Evolutionary conservation across 2,329 filamentous ascomycete species (phyloP).

Genomic region (Mycosphaerelloides madeirae): DNA sequence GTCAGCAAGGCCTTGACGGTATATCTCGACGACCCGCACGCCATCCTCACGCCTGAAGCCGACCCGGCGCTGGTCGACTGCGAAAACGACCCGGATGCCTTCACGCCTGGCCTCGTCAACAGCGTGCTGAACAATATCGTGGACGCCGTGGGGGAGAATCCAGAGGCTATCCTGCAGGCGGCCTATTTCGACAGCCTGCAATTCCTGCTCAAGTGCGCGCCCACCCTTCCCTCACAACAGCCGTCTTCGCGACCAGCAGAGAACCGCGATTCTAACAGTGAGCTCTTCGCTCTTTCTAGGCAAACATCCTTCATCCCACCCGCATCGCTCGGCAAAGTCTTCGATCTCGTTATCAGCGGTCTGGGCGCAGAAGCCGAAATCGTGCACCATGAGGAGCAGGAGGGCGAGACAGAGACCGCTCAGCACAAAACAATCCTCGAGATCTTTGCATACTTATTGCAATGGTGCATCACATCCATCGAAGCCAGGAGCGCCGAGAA

Average conservation of each 20-base stretch:
- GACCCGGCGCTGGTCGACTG: slow-evolving; percentile 79
- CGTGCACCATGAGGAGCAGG: slow-evolving; percentile 84
- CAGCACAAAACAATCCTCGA: slow-evolving; percentile 91
- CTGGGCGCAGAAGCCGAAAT: slow-evolving; percentile 69
- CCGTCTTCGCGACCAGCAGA: slow-evolving; percentile 25
- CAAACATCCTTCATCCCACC: slow-evolving; percentile 74
- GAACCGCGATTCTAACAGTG: slow-evolving; percentile 52
- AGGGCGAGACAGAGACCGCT: slow-evolving; percentile 56
- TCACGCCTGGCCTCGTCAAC: slow-evolving; percentile 75
- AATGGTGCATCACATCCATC: slow-evolving; percentile 93
- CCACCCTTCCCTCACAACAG: slow-evolving; percentile 44
- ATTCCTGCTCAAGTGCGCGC: slow-evolving; percentile 90
- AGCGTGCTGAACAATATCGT: slow-evolving; percentile 85
- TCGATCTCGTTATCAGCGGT: slow-evolving; percentile 80
- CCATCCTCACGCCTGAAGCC: slow-evolving; percentile 80
- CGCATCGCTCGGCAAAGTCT: slow-evolving; percentile 82
- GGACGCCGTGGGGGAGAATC: slow-evolving; percentile 85
- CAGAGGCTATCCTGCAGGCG: slow-evolving; percentile 76
- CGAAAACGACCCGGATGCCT: slow-evolving; percentile 82
- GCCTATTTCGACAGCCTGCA: slow-evolving; percentile 87
- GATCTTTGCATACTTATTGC: slow-evolving; percentile 86
- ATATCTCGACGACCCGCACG: slow-evolving; percentile 88
- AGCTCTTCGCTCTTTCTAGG: slow-evolving; percentile 63
- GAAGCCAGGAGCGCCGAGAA: slow-evolving; percentile 87
- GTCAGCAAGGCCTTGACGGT: slow-evolving; percentile 95